Evolutionary conservation across 2,329 filamentous ascomycete genomes (phyloP).

Genomic region (Penicillium sp.): DNA sequence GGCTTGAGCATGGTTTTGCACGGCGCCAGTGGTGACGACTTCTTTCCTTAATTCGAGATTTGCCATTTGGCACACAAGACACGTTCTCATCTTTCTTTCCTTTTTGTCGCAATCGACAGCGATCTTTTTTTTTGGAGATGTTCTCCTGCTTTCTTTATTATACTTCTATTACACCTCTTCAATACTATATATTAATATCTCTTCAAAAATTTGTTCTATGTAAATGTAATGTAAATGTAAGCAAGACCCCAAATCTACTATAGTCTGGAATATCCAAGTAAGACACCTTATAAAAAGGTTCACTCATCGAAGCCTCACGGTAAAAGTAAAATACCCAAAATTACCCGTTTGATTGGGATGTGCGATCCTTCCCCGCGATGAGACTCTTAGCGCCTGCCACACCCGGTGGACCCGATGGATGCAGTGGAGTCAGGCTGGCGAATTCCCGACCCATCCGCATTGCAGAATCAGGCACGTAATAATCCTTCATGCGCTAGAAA

Average conservation of each 20-base stretch:
- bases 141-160: background rate
- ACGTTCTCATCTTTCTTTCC: background rate
- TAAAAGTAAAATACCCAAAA: conserved; percentile 3
- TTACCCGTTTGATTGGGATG: conserved; percentile 23
- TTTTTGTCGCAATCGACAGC: background rate
- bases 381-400: conserved; percentile 14
- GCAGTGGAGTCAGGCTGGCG: conserved; percentile 14
- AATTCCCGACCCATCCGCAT: background rate
- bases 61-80: conserved; percentile 12
- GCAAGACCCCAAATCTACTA: background rate
- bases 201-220: background rate
- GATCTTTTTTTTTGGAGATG: background rate
- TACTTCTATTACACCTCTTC: background rate
- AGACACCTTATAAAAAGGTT: background rate
- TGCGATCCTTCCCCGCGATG: conserved; percentile 24
- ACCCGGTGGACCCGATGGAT: conserved; percentile 11
- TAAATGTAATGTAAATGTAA: background rate
- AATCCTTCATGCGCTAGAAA: background rate
- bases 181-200: conserved; percentile 5
- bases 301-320: background rate
- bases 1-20: conserved; percentile 11
- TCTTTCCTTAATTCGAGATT: conserved; percentile 5
- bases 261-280: background rate
- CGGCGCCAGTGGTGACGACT: conserved; percentile 13
- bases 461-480: background rate